phyloP scores from a whole-genome alignment of 495 filamentous ascomycete genomes.

The Cercophora sp. region DNA sequence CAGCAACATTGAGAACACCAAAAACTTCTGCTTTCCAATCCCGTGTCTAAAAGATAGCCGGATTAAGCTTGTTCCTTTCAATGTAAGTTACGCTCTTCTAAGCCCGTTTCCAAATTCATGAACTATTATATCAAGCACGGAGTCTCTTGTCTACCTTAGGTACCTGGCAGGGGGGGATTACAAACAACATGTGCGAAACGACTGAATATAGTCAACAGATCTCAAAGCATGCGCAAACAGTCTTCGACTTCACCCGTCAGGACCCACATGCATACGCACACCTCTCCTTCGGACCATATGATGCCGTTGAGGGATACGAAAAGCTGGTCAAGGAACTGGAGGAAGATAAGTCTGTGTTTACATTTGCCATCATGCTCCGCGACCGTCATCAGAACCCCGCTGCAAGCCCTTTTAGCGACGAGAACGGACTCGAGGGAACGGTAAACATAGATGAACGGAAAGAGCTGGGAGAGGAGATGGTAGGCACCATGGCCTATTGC shows the following conservation, averaged over 20 bases:
- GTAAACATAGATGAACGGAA: background rate
- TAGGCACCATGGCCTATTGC: background rate
- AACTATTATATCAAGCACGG: too few relatives aligned
- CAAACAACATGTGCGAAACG: background rate
- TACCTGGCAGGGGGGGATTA: too few relatives aligned
- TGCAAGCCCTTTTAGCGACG: too few relatives aligned
- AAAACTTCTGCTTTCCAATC: background rate
- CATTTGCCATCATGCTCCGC: background rate
- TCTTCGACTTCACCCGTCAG: background rate
- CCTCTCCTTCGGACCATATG: background rate
- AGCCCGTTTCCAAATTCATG: background rate
- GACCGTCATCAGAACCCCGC: too few relatives aligned
- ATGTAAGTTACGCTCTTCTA: background rate
- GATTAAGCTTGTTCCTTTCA: background rate
- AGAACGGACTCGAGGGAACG: too few relatives aligned
- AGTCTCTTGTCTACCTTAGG: too few relatives aligned
- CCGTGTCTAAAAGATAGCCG: background rate
- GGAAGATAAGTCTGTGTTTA: background rate
- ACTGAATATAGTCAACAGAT: background rate
- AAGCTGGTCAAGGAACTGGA: background rate
- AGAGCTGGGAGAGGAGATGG: background rate
- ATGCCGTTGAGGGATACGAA: background rate
- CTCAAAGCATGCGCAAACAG: background rate
- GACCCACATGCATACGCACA: background rate
- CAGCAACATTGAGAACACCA: background rate